These are phyloP conservation scores for Sanghuangporus weigelae DNA, from an alignment of 1,284 basidiomycete genomes.

Conservation along the genomic window DNA sequence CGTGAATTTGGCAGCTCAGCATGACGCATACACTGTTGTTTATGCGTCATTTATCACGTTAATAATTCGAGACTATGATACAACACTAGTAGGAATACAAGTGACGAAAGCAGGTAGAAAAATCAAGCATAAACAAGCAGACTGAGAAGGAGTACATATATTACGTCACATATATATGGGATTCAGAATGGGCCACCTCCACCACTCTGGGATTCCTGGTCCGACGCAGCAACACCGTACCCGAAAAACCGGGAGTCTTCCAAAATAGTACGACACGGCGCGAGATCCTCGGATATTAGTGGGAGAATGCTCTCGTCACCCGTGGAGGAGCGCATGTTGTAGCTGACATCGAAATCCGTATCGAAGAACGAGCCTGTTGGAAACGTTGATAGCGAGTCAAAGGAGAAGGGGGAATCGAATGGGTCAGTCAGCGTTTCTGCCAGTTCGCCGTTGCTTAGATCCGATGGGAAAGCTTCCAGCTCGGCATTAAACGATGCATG, in stretches of 20 bases:
- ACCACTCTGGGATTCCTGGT: not conserved
- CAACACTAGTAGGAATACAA: too few relatives aligned
- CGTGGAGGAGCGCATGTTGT: constrained; percentile 6
- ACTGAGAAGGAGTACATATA: too few relatives aligned
- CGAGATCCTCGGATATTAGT: constrained; percentile 1
- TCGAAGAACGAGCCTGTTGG: not conserved
- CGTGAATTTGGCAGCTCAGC: too few relatives aligned
- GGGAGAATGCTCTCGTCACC: constrained; percentile 3
- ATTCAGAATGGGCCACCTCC: too few relatives aligned
- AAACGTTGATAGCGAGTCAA: not conserved
- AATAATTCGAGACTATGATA: too few relatives aligned
- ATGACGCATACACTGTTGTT: too few relatives aligned
- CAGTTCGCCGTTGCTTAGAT: not conserved
- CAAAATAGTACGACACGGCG: constrained; percentile 7
- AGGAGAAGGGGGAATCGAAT: not conserved
- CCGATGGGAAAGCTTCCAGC: not conserved
- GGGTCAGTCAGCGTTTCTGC: not conserved
- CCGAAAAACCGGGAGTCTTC: constrained; percentile 11
- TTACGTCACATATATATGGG: too few relatives aligned
- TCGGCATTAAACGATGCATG: not conserved
- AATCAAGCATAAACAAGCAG: too few relatives aligned
- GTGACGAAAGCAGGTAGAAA: too few relatives aligned
- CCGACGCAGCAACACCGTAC: not conserved
- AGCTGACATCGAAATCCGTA: constrained; percentile 12
- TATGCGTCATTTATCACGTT: too few relatives aligned